These are phyloP conservation scores for Yarrowia keelungensis DNA, from an alignment of 805 yeast species.

Conservation along the genomic window DNA sequence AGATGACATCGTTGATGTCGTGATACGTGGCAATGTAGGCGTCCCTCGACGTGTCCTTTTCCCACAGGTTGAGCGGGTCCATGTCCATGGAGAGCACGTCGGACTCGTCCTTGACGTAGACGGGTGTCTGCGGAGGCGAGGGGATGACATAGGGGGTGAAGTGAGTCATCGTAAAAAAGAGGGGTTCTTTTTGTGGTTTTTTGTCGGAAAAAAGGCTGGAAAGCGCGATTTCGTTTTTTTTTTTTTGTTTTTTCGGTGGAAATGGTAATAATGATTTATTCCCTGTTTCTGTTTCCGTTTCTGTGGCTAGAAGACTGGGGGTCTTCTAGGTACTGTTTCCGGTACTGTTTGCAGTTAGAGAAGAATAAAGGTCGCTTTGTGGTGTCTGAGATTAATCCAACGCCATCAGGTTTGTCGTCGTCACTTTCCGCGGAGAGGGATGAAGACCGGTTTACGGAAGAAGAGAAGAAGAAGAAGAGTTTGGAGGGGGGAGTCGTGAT, in stretches of 20 bases:
- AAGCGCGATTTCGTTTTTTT: neutral
- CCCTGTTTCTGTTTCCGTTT: slow-evolving; percentile 40
- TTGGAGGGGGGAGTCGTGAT: slow-evolving; percentile 41
- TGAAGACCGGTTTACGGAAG: slow-evolving; percentile 30
- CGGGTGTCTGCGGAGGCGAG: slow-evolving; percentile 25
- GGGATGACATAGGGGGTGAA: slow-evolving; percentile 36
- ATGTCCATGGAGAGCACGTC: slow-evolving; percentile 17
- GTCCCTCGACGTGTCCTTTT: neutral
- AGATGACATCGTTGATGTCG: no score
- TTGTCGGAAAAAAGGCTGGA: neutral
- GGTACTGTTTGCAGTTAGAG: slow-evolving; percentile 39
- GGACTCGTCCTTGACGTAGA: slow-evolving; percentile 1
- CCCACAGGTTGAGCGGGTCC: slow-evolving; percentile 33
- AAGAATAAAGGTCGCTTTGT: slow-evolving; percentile 20
- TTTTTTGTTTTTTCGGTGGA: slow-evolving; percentile 4
- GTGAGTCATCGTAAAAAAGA: slow-evolving; percentile 10
- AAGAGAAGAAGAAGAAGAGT: neutral
- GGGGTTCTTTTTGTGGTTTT: neutral
- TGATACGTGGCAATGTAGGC: no score
- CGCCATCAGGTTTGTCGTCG: slow-evolving; percentile 39
- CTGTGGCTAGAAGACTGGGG: slow-evolving; percentile 37
- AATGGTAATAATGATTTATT: slow-evolving; percentile 35
- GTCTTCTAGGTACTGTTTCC: slow-evolving; percentile 39
- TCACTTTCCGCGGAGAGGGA: slow-evolving; percentile 39
- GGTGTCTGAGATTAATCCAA: slow-evolving; percentile 37